Evolutionary conservation across 371 early-diverging fungal genomes (phyloP).

Genomic region (Mucor sp.): DNA sequence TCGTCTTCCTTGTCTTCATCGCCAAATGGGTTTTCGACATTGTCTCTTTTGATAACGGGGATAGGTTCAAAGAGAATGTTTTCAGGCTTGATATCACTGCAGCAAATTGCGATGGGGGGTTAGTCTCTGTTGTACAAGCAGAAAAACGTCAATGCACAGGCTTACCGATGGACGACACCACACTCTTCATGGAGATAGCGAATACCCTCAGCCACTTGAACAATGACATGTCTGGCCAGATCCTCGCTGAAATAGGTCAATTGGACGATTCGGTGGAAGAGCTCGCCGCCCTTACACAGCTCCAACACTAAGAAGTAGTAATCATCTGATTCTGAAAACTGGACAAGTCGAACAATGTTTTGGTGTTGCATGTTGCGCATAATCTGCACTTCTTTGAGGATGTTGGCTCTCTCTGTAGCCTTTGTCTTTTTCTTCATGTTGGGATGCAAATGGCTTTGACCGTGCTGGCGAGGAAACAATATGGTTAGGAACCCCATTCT

Average conservation of each 20-base stretch:
- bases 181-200: constrained; percentile 87
- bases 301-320: constrained; percentile 84
- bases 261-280: constrained; percentile 84
- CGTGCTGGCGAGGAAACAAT: not conserved
- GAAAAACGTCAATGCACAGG: too few species aligned
- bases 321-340: constrained; percentile 66
- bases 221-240: constrained; percentile 79
- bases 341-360: constrained; percentile 78
- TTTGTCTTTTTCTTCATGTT: constrained; percentile 47
- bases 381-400: constrained; percentile 88
- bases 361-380: constrained; percentile 81
- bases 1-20: constrained; percentile 53
- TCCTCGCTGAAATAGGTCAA: constrained; percentile 82
- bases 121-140: too few species aligned
- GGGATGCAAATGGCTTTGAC: constrained; percentile 39
- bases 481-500: not conserved
- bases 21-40: constrained; percentile 17
- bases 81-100: constrained; percentile 83
- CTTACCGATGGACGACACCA: constrained; percentile 86
- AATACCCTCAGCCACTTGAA: constrained; percentile 90
- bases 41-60: constrained; percentile 35
- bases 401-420: constrained; percentile 62
- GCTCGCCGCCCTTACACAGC: constrained; percentile 83
- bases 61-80: constrained; percentile 77
- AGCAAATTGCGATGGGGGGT: too few species aligned